Base-by-base conservation (phyloP, 805 yeast genomes). In the Lipomyces spencermartinsiae region DNA sequence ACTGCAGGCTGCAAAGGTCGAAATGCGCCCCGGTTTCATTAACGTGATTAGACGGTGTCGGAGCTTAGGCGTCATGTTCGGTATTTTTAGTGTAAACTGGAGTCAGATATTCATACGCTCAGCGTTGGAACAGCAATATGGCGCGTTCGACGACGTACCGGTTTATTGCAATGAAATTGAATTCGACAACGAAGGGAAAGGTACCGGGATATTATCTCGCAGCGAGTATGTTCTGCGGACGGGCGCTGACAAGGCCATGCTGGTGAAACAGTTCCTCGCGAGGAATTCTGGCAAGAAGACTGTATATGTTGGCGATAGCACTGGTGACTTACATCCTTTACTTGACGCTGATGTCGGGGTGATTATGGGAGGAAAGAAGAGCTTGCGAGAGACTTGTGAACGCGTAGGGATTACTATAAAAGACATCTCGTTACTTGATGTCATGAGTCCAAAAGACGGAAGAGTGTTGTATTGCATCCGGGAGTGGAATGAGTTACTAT, bases 71-170 rank as follows among this genome's bases (percentile, higher is more conserved):
- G 25, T 54, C 12, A 22, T 25, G 34, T 31, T 69, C 29, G 61
- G 46, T 4, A 56, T 73, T 16, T 29, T 73, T 12, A 65, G 70
- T 25, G 66, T 73, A 29, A 73, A 73, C 58, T 73, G 76, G 76
- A 61, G 73, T 39, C 64, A 57, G 37, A 4, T 9, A 31, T 60
- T 70, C 29, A 68, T 70, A 19, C 19, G 58, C 25, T 54, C 43
- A 16, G 70, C 54, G 33, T 34, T 68, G 7, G 22, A 43, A 43
- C 49, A 43, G 49, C 22, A 37, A n/a, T 39, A 19, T 14, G 33
- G 46, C 35, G 58, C 62, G 16, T 46, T 25, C 58, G 34, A 10
- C 60, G 63, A 35, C 62, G 61, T 62, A 12, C 63, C 37, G 7
- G 62, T 66, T 7, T 62, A 34, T 39, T 54, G 60, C 39, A 67